These are phyloP conservation scores for Articulospora tetracladia DNA, from an alignment of 495 filamentous ascomycete species.

Conservation along the genomic window DNA sequence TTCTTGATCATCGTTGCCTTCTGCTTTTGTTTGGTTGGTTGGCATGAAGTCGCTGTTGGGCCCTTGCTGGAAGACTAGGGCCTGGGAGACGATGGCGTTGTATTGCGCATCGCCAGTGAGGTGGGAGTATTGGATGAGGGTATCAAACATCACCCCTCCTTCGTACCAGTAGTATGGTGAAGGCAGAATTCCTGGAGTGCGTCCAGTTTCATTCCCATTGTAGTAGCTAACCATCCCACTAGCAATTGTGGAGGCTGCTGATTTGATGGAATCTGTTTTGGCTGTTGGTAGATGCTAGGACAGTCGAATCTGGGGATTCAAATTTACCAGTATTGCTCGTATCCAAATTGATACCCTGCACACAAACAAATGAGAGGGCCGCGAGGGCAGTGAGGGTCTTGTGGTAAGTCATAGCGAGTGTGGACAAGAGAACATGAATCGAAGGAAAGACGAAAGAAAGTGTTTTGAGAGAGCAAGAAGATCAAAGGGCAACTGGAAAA, in stretches of 20 bases:
- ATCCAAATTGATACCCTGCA: background rate
- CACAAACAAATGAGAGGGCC: background rate
- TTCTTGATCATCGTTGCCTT: conserved; percentile 79
- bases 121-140: conserved; percentile 70
- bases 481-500: too few relatives aligned
- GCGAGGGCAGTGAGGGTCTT: background rate
- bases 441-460: too few relatives aligned
- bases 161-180: conserved; percentile 66
- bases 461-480: too few relatives aligned
- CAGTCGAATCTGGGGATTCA: background rate
- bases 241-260: conserved; percentile 55
- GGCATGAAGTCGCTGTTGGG: conserved; percentile 59
- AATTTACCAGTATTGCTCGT: background rate
- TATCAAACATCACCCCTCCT: conserved; percentile 66
- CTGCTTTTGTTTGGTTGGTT: conserved; percentile 64
- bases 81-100: conserved; percentile 55
- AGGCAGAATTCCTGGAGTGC: conserved; percentile 60
- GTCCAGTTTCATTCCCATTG: conserved; percentile 52
- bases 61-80: conserved; percentile 64
- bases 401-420: background rate
- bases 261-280: conserved; percentile 57
- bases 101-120: conserved; percentile 65
- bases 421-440: background rate
- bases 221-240: conserved; percentile 60
- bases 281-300: background rate